Base-by-base conservation (phyloP, 768 basidiomycete genomes). In the Xerocomellus intermedius region DNA sequence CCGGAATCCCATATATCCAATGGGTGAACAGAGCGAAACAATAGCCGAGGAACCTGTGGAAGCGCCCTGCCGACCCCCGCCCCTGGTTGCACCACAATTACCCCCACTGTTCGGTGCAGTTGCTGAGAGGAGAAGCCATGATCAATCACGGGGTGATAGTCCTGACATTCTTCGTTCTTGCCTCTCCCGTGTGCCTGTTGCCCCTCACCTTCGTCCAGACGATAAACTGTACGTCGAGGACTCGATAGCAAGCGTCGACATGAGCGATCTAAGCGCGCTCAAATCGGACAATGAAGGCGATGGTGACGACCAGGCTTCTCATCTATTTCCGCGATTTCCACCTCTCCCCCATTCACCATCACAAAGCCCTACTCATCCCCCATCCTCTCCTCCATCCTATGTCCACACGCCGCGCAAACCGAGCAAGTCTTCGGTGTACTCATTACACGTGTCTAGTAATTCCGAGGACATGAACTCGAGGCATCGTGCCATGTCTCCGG, bases 401-500 rank as follows among this genome's bases (percentile, higher is more conserved):
- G 57, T 42, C 63, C 69, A 61, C 48, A 46, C 50, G 44, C 58
- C 63, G 42, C 69, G 57, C 28, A 69, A 65, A 56, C 59, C 35
- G 21, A 66, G 65, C 45, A 51, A 30, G 42, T 53, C 68, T 28
- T 63, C 64, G 16, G 37, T 50, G 3, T 35, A 9, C 17, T 56
- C 61, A 4, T 14, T 35, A 32, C 56, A 60, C 55, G 61, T 61
- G 52, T 48, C 50, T 14, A 41, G 58, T 32, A 36, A 42, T 24
- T 47, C 52, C 41, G 61, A 60, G 47, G 56, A 49, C 21, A 16
- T 41, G 43, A 32, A 47, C 1, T 41, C 50, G 38, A 45, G 54
- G 42, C 41, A 30, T 36, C 60, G 70, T 37, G 64, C 72, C 35
- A 45, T 56, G 44, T 72, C 70, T 38, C 77, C 78, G 2, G 77